Evolutionary conservation across 495 filamentous ascomycete genomes (phyloP), one percentile per base, ranked within the genome.

Genomic region (Clavariopsis aquatica): DNA sequence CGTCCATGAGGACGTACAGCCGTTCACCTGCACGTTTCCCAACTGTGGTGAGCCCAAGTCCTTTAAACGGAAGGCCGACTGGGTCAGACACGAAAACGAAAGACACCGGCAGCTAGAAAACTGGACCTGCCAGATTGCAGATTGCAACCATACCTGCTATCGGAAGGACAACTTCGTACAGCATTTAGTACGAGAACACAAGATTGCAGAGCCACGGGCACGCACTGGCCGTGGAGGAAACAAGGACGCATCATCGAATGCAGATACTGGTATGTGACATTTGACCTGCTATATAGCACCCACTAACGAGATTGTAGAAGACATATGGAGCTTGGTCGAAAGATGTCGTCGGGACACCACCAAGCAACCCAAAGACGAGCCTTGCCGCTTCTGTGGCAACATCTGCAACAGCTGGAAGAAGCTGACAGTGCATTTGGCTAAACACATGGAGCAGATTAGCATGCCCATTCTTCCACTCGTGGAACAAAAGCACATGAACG

Each of bases 51-150:
- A 96, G 55, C 89, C 92, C 24, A 96, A 96, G 75, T 93, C 91
- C 23, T 98, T 97, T 80, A 98, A 98, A 76, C 84, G 93, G 43
- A 98, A 98, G 76, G 93, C 93, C 19, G 93, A 98, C 72, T 98
- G 93, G 93, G 92, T 98, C 26, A 83, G 93, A 29, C 93, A 98
- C 69, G 93, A 98, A 74, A 96, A 91, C 69, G 93, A 98, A 75
- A 86, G 88, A 58, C 93, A 98, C 72, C 86, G 93, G 31, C 91
- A 96, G 53, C 79, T 96, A 7, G 93, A 96, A 69, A 94, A 90
- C 87, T 98, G 93, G 93, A 85, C 81, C 26, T 98, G 93, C 73
- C 85, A 89, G 31, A 82, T 89, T 36, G 80, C 84, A 1, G 93
- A 95, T 57, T 97, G 93, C 76, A 80, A 76, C 6, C 93, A 97